Evolutionary conservation across 257 asterid genomes (phyloP).

Genomic region (Penstemon eatonii): DNA sequence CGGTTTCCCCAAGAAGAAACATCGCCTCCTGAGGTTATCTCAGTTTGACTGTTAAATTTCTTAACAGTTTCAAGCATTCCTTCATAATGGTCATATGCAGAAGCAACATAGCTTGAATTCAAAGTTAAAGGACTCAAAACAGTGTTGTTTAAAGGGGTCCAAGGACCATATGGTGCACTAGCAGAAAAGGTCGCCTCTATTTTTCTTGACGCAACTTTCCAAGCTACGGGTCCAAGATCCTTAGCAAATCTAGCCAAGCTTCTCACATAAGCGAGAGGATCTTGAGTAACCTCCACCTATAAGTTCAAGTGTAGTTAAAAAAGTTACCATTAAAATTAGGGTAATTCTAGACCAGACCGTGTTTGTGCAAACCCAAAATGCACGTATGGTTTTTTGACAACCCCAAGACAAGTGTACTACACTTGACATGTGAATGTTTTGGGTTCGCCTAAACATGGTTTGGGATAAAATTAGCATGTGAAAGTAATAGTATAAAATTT

Average conservation of each 20-base stretch:
- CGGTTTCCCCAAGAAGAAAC: slow-evolving; percentile 28
- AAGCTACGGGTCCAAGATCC: slow-evolving; percentile 80
- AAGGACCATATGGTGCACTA: slow-evolving; percentile 75
- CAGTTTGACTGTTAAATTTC: slow-evolving; percentile 62
- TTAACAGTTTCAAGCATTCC: slow-evolving; percentile 58
- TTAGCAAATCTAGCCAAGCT: slow-evolving; percentile 84
- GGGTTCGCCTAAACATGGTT: too few species aligned
- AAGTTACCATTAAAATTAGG: neutral
- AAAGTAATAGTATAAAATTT: neutral
- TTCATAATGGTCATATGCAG: slow-evolving; percentile 38
- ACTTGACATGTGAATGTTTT: neutral
- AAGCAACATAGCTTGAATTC: slow-evolving; percentile 33
- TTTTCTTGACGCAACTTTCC: slow-evolving; percentile 75
- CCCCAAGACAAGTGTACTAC: too few species aligned
- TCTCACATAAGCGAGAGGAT: slow-evolving; percentile 74
- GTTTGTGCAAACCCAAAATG: too few species aligned
- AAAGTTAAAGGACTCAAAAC: slow-evolving; percentile 35
- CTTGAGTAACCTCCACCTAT: slow-evolving; percentile 82
- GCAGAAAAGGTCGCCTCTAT: slow-evolving; percentile 55
- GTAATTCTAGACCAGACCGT: neutral
- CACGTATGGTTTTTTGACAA: too few species aligned
- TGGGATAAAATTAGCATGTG: too few species aligned
- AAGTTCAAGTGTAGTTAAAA: slow-evolving; percentile 7
- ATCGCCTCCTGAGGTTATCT: slow-evolving; percentile 27
- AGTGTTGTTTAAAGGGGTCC: slow-evolving; percentile 44